These are phyloP conservation scores for Uronychia binucleata DNA, from an alignment of 73 alveolate genomes.

Conservation along the genomic window DNA sequence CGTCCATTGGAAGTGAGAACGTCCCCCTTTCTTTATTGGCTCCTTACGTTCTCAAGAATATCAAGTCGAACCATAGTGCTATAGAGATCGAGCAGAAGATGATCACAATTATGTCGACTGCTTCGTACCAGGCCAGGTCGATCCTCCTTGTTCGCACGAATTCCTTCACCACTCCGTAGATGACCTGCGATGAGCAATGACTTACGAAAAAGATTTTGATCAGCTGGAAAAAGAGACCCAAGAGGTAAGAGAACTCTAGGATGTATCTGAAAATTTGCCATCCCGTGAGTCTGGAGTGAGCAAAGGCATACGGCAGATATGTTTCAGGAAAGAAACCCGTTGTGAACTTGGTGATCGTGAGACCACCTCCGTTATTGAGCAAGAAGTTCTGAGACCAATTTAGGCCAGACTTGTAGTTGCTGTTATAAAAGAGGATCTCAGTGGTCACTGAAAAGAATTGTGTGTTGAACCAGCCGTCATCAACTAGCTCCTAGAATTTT, in stretches of 20 bases:
- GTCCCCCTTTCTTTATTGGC: constrained; percentile 2
- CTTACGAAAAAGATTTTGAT: neutral
- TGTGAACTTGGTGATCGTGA: neutral
- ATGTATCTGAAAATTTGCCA: neutral
- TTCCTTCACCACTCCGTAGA: constrained; percentile 17
- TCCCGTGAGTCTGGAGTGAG: neutral
- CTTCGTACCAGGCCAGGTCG: constrained; percentile 43
- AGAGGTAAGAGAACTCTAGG: constrained; percentile 11
- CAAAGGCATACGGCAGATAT: neutral
- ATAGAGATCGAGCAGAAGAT: constrained; percentile 15
- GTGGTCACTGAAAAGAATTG: constrained; percentile 25
- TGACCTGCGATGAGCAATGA: neutral
- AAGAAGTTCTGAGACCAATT: constrained; percentile 5
- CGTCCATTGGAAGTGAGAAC: constrained; percentile 40
- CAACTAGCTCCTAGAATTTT: constrained; percentile 1
- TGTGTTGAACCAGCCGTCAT: constrained; percentile 26
- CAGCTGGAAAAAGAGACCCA: constrained; percentile 10
- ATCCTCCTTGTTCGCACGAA: constrained; percentile 19
- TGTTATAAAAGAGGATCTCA: constrained; percentile 60
- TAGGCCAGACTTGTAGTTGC: constrained; percentile 35
- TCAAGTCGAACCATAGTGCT: constrained; percentile 17
- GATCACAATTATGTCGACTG: constrained; percentile 23
- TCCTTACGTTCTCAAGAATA: neutral
- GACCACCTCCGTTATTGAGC: constrained; percentile 44
- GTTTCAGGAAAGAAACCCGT: constrained; percentile 17